Base-by-base conservation (phyloP, 768 basidiomycete species). In the Epithele typhae region DNA sequence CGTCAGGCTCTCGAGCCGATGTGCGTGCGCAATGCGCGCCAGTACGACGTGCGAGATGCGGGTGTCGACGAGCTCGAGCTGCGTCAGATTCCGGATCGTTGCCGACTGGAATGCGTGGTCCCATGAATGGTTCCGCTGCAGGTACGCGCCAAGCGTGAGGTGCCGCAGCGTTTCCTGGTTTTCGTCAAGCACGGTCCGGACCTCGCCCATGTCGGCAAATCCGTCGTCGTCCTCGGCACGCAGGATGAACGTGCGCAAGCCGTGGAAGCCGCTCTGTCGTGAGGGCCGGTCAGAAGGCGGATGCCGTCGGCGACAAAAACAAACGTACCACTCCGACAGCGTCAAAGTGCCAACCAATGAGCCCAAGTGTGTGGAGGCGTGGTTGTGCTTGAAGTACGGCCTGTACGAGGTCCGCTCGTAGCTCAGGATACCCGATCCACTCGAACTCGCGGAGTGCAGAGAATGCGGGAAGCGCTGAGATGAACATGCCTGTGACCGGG, bases 381-480 rank as follows among this genome's bases (percentile, higher is more conserved):
- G 77, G 68, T 51, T 84, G 82, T 42, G 69, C 75, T 5, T 68
- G 62, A 11, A 81, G 64, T 4, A 85, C 68, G 8, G 71, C 73
- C 54, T 81, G 72, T 0, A 85, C 81, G 72, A 81, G 79, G 43
- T 84, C 81, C n/a, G 71, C 78, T 9, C 77, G 71, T 64, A 85
- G 67, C 58, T 85, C 83, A 1, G 82, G 83, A 55, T 84, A 84
- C 5, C 83, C 82, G n/a, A 84, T 84, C 83, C 83, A 85, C 62
- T 85, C 82, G 55, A 84, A 82, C 51, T 82, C 81, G 11, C 68
- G 58, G 10, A 85, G 65, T 7, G 75, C 73, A 48, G 68, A 80
- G 64, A 84, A 84, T 35, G 78, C 78, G 1, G 81, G 81, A 12
- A 86, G 68, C 2, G 81, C 75, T 8, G 75, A 78, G 45, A 75